phyloP scores from a whole-genome alignment of 106 monocot species.

The Xerophyta viscosa region DNA sequence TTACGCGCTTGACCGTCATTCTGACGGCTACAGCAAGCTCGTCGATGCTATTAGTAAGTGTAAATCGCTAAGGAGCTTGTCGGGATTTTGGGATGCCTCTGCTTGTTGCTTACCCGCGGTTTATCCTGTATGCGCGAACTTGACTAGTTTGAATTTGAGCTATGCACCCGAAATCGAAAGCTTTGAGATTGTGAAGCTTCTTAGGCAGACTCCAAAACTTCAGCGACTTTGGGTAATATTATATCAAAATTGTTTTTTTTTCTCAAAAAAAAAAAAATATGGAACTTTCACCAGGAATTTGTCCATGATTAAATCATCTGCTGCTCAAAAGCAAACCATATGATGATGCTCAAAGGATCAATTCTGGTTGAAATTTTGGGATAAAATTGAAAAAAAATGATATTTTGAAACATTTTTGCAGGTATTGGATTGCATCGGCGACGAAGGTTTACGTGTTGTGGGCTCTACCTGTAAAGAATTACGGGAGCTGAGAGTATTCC shows the following conservation, averaged over 20 bases:
- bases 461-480: constrained; percentile 44
- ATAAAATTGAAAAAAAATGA: too few relatives aligned
- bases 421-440: constrained; percentile 52
- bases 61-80: constrained; percentile 19
- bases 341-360: too few relatives aligned
- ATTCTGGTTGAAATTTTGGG: too few relatives aligned
- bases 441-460: constrained; percentile 36
- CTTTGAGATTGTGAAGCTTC: constrained; percentile 16
- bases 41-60: constrained; percentile 5
- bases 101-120: constrained; percentile 10
- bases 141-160: constrained; percentile 25
- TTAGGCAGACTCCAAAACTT: constrained; percentile 17
- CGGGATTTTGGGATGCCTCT: constrained; percentile 30
- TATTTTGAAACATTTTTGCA: constrained; percentile 5
- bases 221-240: constrained; percentile 25
- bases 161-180: constrained; percentile 16
- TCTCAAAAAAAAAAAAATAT: too few relatives aligned
- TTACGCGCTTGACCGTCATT: constrained; percentile 1
- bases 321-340: too few relatives aligned
- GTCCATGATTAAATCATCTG: too few relatives aligned
- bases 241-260: too few relatives aligned
- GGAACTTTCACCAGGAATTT: too few relatives aligned
- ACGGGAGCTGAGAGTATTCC: constrained; percentile 55
- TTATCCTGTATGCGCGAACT: constrained; percentile 18
- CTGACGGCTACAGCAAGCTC: constrained; percentile 2